phyloP scores from a whole-genome alignment of 179 eudicot genomes.

The Silene coronaria region DNA sequence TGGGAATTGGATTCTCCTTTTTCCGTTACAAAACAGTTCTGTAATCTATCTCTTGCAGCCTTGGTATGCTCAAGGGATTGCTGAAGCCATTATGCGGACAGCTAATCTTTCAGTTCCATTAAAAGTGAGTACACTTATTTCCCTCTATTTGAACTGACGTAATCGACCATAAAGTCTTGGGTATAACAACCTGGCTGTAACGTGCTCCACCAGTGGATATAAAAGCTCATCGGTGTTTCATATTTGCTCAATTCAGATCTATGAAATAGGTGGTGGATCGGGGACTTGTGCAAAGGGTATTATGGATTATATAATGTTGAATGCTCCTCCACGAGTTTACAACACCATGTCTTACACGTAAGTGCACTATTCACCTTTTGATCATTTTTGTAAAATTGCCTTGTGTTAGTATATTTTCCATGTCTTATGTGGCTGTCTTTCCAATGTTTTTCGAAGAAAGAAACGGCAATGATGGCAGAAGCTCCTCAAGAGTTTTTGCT shows the following conservation, averaged over 20 bases:
- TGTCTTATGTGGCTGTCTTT: slow-evolving; percentile 2
- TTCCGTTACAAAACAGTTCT: background rate
- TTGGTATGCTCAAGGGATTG: slow-evolving; percentile 97
- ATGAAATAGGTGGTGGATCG: slow-evolving; percentile 98
- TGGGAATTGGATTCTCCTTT: background rate
- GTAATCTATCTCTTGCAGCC: slow-evolving; percentile 49
- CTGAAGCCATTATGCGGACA: slow-evolving; percentile 89
- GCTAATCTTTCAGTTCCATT: slow-evolving; percentile 81
- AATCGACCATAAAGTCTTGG: background rate
- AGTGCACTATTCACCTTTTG: slow-evolving; percentile 27
- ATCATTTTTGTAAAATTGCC: background rate
- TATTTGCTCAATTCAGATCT: slow-evolving; percentile 52
- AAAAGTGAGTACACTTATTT: slow-evolving; percentile 46
- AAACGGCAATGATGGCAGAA: background rate
- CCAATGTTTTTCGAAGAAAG: background rate
- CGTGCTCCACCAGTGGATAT: background rate
- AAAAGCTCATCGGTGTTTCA: background rate
- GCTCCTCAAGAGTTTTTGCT: background rate
- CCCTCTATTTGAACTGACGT: background rate
- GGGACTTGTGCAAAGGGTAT: slow-evolving; percentile 98
- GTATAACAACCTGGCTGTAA: background rate
- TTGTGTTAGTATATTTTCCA: background rate
- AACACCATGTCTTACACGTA: slow-evolving; percentile 78
- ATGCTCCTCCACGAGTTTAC: slow-evolving; percentile 92
- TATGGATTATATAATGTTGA: slow-evolving; percentile 90